Percentiles rank a stretch among this genome's conserved stretches.
phyloP scores from a whole-genome alignment of 129 eudicot species.

The Pittosporum tobira region DNA sequence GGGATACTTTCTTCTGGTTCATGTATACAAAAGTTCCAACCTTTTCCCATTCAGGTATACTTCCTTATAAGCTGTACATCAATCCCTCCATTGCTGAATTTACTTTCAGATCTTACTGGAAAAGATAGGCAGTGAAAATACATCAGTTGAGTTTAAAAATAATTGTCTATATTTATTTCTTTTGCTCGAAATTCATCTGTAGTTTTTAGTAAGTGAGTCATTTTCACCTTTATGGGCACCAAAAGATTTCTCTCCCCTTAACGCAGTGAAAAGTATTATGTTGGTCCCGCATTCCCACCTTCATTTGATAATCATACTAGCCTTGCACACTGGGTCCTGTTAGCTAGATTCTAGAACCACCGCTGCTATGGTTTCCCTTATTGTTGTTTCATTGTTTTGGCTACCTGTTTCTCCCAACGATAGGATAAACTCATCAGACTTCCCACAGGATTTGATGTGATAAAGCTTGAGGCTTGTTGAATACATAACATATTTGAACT shows the following conservation, averaged over 20 bases:
- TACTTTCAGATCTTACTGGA: not conserved
- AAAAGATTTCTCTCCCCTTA: not conserved
- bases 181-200: too few relatives aligned
- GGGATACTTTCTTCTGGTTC: conserved; percentile 69
- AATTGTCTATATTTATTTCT: not conserved
- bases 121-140: not conserved
- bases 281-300: too few relatives aligned
- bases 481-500: not conserved
- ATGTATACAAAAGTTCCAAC: conserved; percentile 32
- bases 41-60: conserved; percentile 81
- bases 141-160: not conserved
- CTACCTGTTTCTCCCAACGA: not conserved
- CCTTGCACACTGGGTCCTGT: too few relatives aligned
- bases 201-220: not conserved
- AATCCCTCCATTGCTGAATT: not conserved
- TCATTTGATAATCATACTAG: too few relatives aligned
- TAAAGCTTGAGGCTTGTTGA: not conserved
- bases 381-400: not conserved
- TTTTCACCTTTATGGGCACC: not conserved
- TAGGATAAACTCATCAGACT: not conserved
- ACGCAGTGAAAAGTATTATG: not conserved
- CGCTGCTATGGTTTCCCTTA: not conserved
- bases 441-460: not conserved
- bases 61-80: conserved; percentile 6
- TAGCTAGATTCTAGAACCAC: not conserved